phyloP scores from a whole-genome alignment of 2,329 filamentous ascomycete genomes.

The Sclerotiophoma versabilis region DNA sequence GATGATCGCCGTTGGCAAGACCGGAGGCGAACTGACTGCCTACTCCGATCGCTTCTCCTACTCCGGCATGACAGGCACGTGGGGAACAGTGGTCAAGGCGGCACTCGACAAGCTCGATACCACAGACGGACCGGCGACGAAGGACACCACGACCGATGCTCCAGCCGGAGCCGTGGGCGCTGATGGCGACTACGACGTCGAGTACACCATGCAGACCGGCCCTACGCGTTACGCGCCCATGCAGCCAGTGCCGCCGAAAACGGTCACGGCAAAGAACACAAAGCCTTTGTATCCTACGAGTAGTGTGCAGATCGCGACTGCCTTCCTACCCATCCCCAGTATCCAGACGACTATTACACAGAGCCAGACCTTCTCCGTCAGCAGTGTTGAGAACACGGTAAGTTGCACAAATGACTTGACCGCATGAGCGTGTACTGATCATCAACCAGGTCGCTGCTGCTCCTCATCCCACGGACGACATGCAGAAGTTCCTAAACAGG shows the following conservation, averaged over 20 bases:
- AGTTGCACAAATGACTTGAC: conserved; percentile 34
- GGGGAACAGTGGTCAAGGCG: conserved; percentile 57
- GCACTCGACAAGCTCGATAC: conserved; percentile 31
- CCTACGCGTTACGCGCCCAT: conserved; percentile 67
- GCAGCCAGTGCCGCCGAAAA: conserved; percentile 65
- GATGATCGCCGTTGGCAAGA: conserved; percentile 63
- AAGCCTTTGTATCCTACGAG: conserved; percentile 64
- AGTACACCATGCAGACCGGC: conserved; percentile 65
- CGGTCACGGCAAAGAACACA: conserved; percentile 62
- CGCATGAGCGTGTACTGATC: conserved; percentile 23
- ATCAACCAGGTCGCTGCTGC: conserved; percentile 60
- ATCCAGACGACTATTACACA: conserved; percentile 62
- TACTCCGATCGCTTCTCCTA: conserved; percentile 71
- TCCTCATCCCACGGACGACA: conserved; percentile 59
- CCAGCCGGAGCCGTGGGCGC: conserved; percentile 33
- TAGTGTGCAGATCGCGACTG: conserved; percentile 59
- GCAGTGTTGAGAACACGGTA: conserved; percentile 66
- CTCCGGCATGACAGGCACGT: conserved; percentile 68
- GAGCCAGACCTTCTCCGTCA: conserved; percentile 58
- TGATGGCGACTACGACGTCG: conserved; percentile 50
- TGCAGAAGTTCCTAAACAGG: conserved; percentile 64
- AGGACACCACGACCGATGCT: conserved; percentile 32
- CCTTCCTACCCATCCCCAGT: conserved; percentile 54
- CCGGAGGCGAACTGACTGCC: conserved; percentile 64
- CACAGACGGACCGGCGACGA: conserved; percentile 38